Conservation (phyloP, 1,284 basidiomycete genomes). For the Cystobasidiaceae sp. region DNA sequence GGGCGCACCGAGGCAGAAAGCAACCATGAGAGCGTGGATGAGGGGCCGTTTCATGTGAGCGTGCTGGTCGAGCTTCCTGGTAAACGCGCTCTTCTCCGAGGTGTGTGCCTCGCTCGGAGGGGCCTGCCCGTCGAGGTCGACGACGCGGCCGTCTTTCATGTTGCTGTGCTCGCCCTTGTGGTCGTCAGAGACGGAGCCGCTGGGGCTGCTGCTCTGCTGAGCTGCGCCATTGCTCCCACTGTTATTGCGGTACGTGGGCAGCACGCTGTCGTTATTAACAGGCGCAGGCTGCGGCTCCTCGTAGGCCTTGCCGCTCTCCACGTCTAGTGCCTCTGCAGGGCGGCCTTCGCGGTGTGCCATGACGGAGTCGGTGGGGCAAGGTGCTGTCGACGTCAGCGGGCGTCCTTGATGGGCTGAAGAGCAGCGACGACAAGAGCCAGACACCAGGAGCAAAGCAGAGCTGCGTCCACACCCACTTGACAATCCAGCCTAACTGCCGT, state of each 20-base stretch:
- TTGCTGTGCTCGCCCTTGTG: constrained; percentile 10
- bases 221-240: too few species aligned
- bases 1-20: constrained; percentile 29
- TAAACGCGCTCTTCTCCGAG: constrained; percentile 25
- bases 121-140: constrained; percentile 12
- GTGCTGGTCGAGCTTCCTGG: constrained; percentile 11
- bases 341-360: not conserved
- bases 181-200: constrained; percentile 13
- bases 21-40: constrained; percentile 18
- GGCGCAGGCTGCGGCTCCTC: not conserved
- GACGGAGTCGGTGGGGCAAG: too few species aligned
- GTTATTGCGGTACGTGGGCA: constrained; percentile 21
- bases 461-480: too few species aligned
- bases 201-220: constrained; percentile 1
- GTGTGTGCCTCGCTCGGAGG: constrained; percentile 14
- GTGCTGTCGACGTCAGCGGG: too few species aligned
- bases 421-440: too few species aligned
- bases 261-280: constrained; percentile 17
- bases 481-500: not conserved
- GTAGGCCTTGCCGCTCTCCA: constrained; percentile 14
- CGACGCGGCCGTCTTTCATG: constrained; percentile 6
- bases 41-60: constrained; percentile 20
- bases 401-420: too few species aligned
- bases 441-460: too few species aligned
- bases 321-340: constrained; percentile 2